Conservation (phyloP, 805 yeast species). For the Ogataea philodendri region DNA sequence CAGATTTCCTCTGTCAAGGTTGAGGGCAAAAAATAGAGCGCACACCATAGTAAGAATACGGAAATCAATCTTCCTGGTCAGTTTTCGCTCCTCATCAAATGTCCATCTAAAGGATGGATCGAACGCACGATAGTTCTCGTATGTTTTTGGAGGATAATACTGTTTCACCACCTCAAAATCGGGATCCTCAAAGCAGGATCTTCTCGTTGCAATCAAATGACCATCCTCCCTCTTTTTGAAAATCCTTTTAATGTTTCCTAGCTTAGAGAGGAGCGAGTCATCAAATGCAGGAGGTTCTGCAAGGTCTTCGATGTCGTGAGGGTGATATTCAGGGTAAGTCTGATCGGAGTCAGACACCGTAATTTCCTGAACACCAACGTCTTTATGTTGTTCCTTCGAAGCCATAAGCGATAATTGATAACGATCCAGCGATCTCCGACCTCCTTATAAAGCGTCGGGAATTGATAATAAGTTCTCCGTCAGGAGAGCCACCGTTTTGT, state of each 20-base stretch:
- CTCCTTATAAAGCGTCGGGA: too few relatives aligned
- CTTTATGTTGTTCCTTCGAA: too few relatives aligned
- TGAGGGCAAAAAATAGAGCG: slow-evolving; percentile 52
- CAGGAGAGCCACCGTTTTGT: too few relatives aligned
- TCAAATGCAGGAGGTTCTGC: neutral
- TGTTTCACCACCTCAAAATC: slow-evolving; percentile 13
- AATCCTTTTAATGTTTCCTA: slow-evolving; percentile 8
- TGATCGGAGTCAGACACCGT: too few relatives aligned
- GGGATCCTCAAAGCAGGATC: slow-evolving; percentile 17
- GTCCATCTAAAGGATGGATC: slow-evolving; percentile 22
- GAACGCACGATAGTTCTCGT: slow-evolving; percentile 16
- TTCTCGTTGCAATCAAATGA: slow-evolving; percentile 16
- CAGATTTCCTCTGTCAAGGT: slow-evolving; percentile 54
- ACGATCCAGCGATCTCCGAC: too few relatives aligned
- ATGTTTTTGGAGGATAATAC: slow-evolving; percentile 14
- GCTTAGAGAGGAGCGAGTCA: neutral
- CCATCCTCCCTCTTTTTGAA: slow-evolving; percentile 8
- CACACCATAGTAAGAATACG: slow-evolving; percentile 15
- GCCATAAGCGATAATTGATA: too few relatives aligned
- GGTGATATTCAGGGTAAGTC: too few relatives aligned
- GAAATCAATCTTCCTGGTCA: slow-evolving; percentile 16
- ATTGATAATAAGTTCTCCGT: too few relatives aligned
- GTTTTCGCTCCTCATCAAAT: slow-evolving; percentile 14
- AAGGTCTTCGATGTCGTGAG: neutral
- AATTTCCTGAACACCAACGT: too few relatives aligned